Evolutionary conservation across 192 early-diverging fungal genomes (phyloP), one percentile per base, ranked within the genome.

Genomic region (Backusella mclennaniae): DNA sequence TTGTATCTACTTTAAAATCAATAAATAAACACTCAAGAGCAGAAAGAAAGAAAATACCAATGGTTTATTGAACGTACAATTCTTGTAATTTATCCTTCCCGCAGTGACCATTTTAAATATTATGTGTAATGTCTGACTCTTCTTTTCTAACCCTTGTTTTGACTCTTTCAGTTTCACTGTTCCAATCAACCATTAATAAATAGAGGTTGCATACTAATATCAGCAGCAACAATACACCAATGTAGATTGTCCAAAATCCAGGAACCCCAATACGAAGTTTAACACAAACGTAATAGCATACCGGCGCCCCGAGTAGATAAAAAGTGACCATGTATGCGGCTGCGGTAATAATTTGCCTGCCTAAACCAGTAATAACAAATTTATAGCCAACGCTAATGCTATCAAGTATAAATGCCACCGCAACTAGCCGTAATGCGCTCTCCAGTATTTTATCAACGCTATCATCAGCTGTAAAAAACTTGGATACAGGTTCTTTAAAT

Each of bases 291-390:
- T 85, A 31, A 17, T 89, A 77, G 8, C 88, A 89, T 12, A 89
- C 12, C 4, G 93, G 94, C 44, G 94, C 69, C 8, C 87, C 93
- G 7, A 93, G 72, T 9, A 89, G 33, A 76, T 95, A 95, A 73
- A 93, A 93, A 5, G 80, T 78, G 31, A 86, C 69, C 59, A 90
- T 53, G 73, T 88, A 87, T 66, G 89, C 35, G 23, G 73, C 69
- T 15, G 89, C 89, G 1, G 83, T 93, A 69, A 91, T 68, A 11
- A 93, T 86, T 71, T 93, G 94, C 7, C 89, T 81, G 23, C 94
- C 95, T n/a, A 89, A 87, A 29, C 95, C 95, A 38, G 93, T 85
- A 29, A 96, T 77, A 1, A 91, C 85, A 36, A 90, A 93, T 17
- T 89, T 89, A 19, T 87, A 84, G 31, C 90, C 86, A 56, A 83